Evolutionary conservation across 2,329 filamentous ascomycete genomes (phyloP), one percentile per base, ranked within the genome.

Genomic region (Simplicillium sp.): DNA sequence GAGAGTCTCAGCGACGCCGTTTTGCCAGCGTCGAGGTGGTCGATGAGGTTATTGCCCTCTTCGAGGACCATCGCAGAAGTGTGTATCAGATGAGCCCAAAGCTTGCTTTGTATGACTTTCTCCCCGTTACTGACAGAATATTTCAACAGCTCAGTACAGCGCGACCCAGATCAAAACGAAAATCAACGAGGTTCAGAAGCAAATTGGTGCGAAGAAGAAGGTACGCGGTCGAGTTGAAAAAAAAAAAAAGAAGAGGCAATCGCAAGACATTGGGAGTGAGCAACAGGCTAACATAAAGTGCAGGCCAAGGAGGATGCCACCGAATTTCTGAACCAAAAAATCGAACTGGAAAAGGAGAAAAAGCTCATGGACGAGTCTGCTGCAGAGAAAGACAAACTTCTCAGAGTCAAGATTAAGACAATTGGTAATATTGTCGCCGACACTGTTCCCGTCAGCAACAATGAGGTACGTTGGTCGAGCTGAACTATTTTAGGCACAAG

Each of bases 131-230:
- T 36, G 41, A 31, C 38, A 25, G 3, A 5, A 28, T n/a, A 28
- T 29, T 13, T 14, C 8, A 14, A 48, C 34, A 64, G 61, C 84
- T 40, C 77, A 86, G 46, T 92, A 90, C 57, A 78, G 75, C 41
- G 84, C 81, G 7, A 87, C 82, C 15, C 87, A 94, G 61, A 75
- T 92, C 51, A 84, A 83, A 50, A 80, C 80, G 54, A 80, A 85
- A 67, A 89, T 95, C 64, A 97, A 97, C 66, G 80, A 77, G 15
- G 75, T 87, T 25, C 86, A 94, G 61, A 95, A 94, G 66, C 80
- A 88, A 60, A 94, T 97, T 57, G 87, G 85, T 14, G 70, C 77
- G 55, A 94, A 90, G 73, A 95, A 94, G 70, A 95, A 94, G 81
- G 80, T 79, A 50, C 45, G 54, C 42, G n/a, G n/a, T n/a, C n/a